Evolutionary conservation across 73 alveolate genomes (phyloP).

Genomic region (Paramecium caudatum): DNA sequence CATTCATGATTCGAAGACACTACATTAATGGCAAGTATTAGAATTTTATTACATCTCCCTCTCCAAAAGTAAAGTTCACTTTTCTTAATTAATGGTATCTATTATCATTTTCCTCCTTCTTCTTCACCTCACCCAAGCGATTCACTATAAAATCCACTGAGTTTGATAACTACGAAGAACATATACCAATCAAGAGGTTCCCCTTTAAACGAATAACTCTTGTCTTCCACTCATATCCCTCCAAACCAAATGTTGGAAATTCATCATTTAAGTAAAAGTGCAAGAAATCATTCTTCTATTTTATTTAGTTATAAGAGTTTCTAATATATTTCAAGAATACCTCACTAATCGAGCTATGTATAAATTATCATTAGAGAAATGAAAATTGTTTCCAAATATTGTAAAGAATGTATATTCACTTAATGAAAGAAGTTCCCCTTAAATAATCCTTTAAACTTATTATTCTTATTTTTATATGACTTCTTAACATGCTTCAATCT

Average conservation of each 20-base stretch:
- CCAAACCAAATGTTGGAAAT: neutral
- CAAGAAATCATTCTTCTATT: constrained; percentile 39
- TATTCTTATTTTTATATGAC: too few species aligned
- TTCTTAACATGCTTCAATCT: too few species aligned
- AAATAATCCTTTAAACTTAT: neutral
- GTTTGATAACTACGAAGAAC: constrained; percentile 29
- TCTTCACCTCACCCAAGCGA: constrained; percentile 45
- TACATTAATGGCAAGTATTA: neutral
- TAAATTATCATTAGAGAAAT: neutral
- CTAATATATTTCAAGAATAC: neutral
- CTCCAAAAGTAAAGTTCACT: constrained; percentile 60
- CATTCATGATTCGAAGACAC: constrained; percentile 43
- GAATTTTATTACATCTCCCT: constrained; percentile 23
- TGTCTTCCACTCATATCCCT: constrained; percentile 30
- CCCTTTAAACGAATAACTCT: constrained; percentile 6
- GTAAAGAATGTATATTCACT: constrained; percentile 23
- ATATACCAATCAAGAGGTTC: constrained; percentile 17
- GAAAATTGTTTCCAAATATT: neutral
- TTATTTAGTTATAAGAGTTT: constrained; percentile 16
- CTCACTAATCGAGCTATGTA: constrained; percentile 8
- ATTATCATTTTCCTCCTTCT: constrained; percentile 57
- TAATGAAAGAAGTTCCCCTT: neutral
- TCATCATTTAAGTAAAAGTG: constrained; percentile 24
- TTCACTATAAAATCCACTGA: constrained; percentile 55
- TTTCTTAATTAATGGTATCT: constrained; percentile 19